phyloP scores from a whole-genome alignment of 257 asterid species.

The Penstemon davidsonii region DNA sequence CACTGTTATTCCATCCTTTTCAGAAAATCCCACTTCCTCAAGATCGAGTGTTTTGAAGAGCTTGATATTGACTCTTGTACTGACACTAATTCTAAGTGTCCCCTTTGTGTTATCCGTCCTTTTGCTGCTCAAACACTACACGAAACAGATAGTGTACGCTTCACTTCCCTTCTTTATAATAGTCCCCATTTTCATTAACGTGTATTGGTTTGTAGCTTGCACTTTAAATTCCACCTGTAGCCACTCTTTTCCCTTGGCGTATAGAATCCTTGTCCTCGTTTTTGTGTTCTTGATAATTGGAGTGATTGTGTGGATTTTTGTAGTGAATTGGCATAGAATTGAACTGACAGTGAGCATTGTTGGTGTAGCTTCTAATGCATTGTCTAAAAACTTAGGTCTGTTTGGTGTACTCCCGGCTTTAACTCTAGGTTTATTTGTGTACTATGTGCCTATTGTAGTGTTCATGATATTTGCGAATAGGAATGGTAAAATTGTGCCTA shows the following conservation, averaged over 20 bases:
- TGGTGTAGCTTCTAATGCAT: slow-evolving; percentile 71
- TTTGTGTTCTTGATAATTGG: slow-evolving; percentile 77
- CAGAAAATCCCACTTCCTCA: slow-evolving; percentile 30
- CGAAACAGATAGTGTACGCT: slow-evolving; percentile 84
- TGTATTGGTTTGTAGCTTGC: slow-evolving; percentile 96
- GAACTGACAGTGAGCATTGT: slow-evolving; percentile 86
- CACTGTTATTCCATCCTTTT: slow-evolving; percentile 16
- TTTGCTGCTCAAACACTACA: slow-evolving; percentile 68
- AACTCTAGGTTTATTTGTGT: slow-evolving; percentile 57
- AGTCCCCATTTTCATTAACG: slow-evolving; percentile 67
- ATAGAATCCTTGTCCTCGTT: slow-evolving; percentile 65
- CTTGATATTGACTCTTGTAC: slow-evolving; percentile 80
- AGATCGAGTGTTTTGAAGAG: slow-evolving; percentile 50
- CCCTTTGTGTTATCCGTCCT: slow-evolving; percentile 68
- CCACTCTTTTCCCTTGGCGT: slow-evolving; percentile 68
- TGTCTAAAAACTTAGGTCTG: slow-evolving; percentile 68
- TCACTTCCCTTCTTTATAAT: slow-evolving; percentile 82
- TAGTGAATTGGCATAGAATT: slow-evolving; percentile 81
- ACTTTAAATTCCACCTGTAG: slow-evolving; percentile 70
- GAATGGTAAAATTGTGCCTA: slow-evolving; percentile 76
- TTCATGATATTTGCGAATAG: slow-evolving; percentile 73
- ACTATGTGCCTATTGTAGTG: slow-evolving; percentile 71
- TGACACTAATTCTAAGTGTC: slow-evolving; percentile 60
- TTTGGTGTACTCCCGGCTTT: slow-evolving; percentile 76
- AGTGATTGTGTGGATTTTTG: slow-evolving; percentile 82